Percentiles rank a stretch among this genome's conserved stretches.
phyloP scores from a whole-genome alignment of 2,329 filamentous ascomycete genomes.

The Pseudofabraea citricarpa region DNA sequence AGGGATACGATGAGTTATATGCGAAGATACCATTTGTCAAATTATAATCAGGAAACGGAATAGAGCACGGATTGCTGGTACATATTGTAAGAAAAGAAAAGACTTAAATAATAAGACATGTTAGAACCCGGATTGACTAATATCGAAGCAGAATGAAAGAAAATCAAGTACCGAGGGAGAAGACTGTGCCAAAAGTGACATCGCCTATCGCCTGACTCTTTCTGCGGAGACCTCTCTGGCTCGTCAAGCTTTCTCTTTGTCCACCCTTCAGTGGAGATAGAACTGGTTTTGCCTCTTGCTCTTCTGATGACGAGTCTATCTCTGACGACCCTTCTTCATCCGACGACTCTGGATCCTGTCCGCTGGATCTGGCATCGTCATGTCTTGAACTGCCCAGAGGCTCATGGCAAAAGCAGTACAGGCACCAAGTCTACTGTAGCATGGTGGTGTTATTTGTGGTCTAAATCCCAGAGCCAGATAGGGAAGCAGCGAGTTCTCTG shows the following conservation, averaged over 20 bases:
- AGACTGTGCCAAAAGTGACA: too few relatives aligned
- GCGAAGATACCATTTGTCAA: conserved; percentile 52
- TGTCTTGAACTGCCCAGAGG: not conserved
- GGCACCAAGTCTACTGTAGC: not conserved
- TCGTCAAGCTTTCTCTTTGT: too few relatives aligned
- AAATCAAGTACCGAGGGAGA: too few relatives aligned
- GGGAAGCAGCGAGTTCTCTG: not conserved
- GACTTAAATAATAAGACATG: not conserved
- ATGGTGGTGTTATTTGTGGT: not conserved
- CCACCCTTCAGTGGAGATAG: too few relatives aligned
- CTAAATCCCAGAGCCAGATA: not conserved
- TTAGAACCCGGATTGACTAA: too few relatives aligned
- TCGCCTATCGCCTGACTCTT: too few relatives aligned
- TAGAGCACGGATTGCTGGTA: conserved; percentile 32
- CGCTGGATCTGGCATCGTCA: too few relatives aligned
- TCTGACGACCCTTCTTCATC: not conserved
- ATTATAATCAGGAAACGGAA: too few relatives aligned
- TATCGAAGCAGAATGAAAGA: too few relatives aligned
- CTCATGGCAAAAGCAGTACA: not conserved
- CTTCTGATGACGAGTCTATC: too few relatives aligned
- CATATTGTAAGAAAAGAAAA: not conserved
- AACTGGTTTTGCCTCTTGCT: too few relatives aligned
- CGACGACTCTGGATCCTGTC: not conserved
- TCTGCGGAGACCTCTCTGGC: too few relatives aligned
- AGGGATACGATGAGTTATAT: conserved; percentile 73